A percentile compares a stretch with the other conserved stretches of the same genome.
phyloP scores from a whole-genome alignment of 2,329 filamentous ascomycete genomes.

The Venturia asperata region DNA sequence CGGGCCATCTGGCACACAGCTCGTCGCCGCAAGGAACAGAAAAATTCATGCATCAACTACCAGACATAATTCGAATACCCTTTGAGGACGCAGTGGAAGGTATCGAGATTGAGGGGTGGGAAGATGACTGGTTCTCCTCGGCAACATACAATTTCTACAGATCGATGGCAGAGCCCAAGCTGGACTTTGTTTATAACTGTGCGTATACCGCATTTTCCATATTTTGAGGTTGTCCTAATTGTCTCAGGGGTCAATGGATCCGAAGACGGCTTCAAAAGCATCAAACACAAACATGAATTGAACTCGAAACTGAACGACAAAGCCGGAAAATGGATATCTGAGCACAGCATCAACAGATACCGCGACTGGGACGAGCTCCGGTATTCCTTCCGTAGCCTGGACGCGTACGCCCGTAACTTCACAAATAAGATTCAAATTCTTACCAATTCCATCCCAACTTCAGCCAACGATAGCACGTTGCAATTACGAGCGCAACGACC shows the following conservation, averaged over 20 bases:
- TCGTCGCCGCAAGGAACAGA: neutral
- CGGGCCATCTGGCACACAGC: neutral
- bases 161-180: conserved; percentile 33
- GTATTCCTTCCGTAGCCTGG: conserved; percentile 39
- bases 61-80: conserved; percentile 36
- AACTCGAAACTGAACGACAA: conserved; percentile 37
- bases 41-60: conserved; percentile 23
- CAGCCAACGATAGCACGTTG: conserved; percentile 17
- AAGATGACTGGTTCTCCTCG: conserved; percentile 37
- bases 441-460: conserved; percentile 35
- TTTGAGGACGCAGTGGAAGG: conserved; percentile 36
- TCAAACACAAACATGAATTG: conserved; percentile 35
- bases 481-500: conserved; percentile 32
- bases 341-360: conserved; percentile 39
- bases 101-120: conserved; percentile 36
- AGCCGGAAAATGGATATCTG: conserved; percentile 36
- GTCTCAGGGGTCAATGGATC: conserved; percentile 38
- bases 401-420: conserved; percentile 36
- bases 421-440: conserved; percentile 40
- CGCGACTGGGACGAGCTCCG: conserved; percentile 42
- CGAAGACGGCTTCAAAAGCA: conserved; percentile 33
- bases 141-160: conserved; percentile 27
- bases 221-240: conserved; percentile 12
- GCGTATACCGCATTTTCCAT: conserved; percentile 15
- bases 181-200: conserved; percentile 40